Conservation (phyloP, 371 early-diverging fungal species). For the Capniomyces stellatus region DNA sequence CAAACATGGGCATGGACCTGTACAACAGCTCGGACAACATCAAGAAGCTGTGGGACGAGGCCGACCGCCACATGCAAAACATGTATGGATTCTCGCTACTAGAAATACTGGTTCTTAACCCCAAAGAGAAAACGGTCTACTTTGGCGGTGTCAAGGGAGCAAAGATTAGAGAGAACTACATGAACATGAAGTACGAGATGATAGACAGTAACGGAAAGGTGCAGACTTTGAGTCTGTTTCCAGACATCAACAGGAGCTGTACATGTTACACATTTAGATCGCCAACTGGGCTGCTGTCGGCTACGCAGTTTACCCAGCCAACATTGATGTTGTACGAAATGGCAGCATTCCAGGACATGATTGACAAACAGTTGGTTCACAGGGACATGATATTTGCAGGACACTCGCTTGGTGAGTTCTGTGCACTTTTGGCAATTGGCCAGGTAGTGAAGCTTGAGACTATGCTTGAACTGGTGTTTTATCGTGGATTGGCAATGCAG, state of each 20-base stretch:
- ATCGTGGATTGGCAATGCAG: slow-evolving; percentile 95
- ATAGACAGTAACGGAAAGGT: slow-evolving; percentile 48
- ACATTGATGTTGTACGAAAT: slow-evolving; percentile 78
- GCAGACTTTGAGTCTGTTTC: slow-evolving; percentile 60
- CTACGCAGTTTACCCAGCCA: slow-evolving; percentile 89
- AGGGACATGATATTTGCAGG: slow-evolving; percentile 73
- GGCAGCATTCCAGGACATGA: slow-evolving; percentile 79
- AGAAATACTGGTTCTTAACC: slow-evolving; percentile 77
- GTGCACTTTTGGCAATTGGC: slow-evolving; percentile 74
- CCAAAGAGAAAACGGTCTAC: slow-evolving; percentile 65
- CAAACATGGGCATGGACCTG: slow-evolving; percentile 90
- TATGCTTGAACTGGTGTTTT: slow-evolving; percentile 81
- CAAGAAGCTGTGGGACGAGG: slow-evolving; percentile 78
- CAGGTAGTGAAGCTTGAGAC: slow-evolving; percentile 67
- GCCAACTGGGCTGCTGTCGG: slow-evolving; percentile 68
- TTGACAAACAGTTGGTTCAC: slow-evolving; percentile 64
- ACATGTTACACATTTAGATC: slow-evolving; percentile 69
- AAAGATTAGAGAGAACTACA: slow-evolving; percentile 66
- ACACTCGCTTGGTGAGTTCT: slow-evolving; percentile 87
- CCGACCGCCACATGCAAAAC: slow-evolving; percentile 64
- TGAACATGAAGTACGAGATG: slow-evolving; percentile 70
- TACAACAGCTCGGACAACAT: slow-evolving; percentile 72
- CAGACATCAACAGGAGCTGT: slow-evolving; percentile 58
- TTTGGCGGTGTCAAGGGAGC: slow-evolving; percentile 81
- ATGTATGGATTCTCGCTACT: slow-evolving; percentile 80